Evolutionary conservation across 2,329 filamentous ascomycete species (phyloP).

Genomic region (Ceratocystis cacaofunesta): DNA sequence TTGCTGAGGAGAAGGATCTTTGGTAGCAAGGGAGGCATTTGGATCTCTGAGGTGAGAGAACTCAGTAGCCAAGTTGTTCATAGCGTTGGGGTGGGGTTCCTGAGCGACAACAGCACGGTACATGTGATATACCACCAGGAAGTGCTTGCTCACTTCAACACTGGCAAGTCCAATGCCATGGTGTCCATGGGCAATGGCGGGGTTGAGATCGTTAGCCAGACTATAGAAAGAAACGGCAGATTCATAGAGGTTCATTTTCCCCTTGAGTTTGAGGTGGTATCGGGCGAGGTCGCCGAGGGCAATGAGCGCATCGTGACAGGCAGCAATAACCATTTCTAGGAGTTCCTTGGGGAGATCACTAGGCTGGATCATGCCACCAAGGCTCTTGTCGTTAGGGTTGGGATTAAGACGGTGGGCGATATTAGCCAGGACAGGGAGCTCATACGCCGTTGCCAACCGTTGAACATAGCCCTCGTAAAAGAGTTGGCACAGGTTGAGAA

Average conservation of each 20-base stretch:
- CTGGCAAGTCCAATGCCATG: constrained; percentile 86
- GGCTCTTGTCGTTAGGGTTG: not conserved
- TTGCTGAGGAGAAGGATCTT: constrained; percentile 32
- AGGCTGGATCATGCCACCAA: constrained; percentile 19
- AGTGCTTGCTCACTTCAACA: constrained; percentile 60
- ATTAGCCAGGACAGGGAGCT: constrained; percentile 35
- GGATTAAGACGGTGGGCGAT: constrained; percentile 21
- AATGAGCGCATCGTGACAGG: constrained; percentile 71
- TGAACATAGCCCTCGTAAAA: constrained; percentile 83
- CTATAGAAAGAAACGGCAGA: constrained; percentile 72
- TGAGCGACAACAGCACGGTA: constrained; percentile 67
- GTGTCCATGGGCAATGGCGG: constrained; percentile 65
- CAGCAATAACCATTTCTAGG: constrained; percentile 47
- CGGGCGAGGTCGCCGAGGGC: constrained; percentile 80
- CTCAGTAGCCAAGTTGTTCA: constrained; percentile 62
- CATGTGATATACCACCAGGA: constrained; percentile 77
- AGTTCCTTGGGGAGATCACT: constrained; percentile 35
- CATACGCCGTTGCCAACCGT: constrained; percentile 50
- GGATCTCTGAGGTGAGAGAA: constrained; percentile 39
- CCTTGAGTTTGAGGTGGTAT: constrained; percentile 62
- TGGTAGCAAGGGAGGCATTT: constrained; percentile 23
- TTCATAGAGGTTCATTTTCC: constrained; percentile 61
- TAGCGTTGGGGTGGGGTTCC: constrained; percentile 59
- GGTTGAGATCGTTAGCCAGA: constrained; percentile 64
- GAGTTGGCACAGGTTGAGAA: constrained; percentile 72